These are phyloP conservation scores for Heterobasidion parviporum DNA, from an alignment of 1,284 basidiomycete genomes.

Conservation along the genomic window DNA sequence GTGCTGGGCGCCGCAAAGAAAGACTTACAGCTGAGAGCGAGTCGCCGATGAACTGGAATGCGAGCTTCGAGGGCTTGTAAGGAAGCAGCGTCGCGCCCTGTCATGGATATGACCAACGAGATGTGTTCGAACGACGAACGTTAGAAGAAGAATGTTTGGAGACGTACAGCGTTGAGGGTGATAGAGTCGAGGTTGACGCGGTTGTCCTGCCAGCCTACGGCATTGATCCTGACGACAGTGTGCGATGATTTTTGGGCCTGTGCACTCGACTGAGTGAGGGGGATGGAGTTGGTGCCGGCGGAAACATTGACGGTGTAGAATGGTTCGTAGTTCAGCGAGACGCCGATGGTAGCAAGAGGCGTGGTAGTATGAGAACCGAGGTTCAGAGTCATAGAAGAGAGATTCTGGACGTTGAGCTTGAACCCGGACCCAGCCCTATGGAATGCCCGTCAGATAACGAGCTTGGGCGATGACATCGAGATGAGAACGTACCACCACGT, in stretches of 20 bases:
- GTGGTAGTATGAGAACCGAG: slow-evolving; percentile 42
- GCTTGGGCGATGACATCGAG: background rate
- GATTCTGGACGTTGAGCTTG: slow-evolving; percentile 38
- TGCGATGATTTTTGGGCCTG: slow-evolving; percentile 2
- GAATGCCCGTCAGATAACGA: background rate
- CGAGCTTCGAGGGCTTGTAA: slow-evolving; percentile 36
- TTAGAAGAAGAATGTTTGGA: background rate
- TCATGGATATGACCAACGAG: background rate
- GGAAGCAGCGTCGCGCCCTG: slow-evolving; percentile 39
- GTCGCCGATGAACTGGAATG: slow-evolving; percentile 53
- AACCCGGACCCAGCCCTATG: slow-evolving; percentile 47
- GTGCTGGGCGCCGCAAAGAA: background rate
- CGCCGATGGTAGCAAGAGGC: slow-evolving; percentile 35
- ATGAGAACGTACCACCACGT: slow-evolving; percentile 28
- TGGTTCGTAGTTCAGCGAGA: slow-evolving; percentile 39
- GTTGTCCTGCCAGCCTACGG: slow-evolving; percentile 52
- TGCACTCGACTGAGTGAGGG: slow-evolving; percentile 17
- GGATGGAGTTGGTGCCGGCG: slow-evolving; percentile 36
- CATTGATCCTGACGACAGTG: slow-evolving; percentile 39
- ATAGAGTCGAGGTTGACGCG: slow-evolving; percentile 43
- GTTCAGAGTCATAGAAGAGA: slow-evolving; percentile 35
- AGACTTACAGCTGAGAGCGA: slow-evolving; percentile 42
- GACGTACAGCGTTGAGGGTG: slow-evolving; percentile 33
- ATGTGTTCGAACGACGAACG: background rate
- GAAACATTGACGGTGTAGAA: slow-evolving; percentile 42